Evolutionary conservation across 2,329 filamentous ascomycete species (phyloP).

Genomic region (Colletotrichum destructivum): DNA sequence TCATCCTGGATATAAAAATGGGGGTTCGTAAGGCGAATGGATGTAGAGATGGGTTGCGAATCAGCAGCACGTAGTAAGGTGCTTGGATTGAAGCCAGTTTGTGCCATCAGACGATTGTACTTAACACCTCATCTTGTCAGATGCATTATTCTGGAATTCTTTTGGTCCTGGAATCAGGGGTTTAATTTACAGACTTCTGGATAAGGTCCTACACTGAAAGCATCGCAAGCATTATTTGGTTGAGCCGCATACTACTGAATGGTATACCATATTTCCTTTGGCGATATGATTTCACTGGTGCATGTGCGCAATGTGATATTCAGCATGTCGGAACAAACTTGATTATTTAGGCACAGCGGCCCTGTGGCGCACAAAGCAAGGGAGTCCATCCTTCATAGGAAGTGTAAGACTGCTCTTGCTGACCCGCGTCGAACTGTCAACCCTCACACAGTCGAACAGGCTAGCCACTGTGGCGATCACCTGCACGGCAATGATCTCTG

Average conservation of each 20-base stretch:
- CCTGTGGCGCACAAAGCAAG: constrained; percentile 55
- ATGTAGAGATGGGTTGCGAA: too few relatives aligned
- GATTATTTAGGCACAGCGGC: not conserved
- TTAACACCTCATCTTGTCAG: too few relatives aligned
- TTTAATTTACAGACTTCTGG: too few relatives aligned
- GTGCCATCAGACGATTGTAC: not conserved
- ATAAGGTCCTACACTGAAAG: too few relatives aligned
- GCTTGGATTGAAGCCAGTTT: constrained; percentile 3
- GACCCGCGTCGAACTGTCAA: constrained; percentile 62
- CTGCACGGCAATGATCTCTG: constrained; percentile 71
- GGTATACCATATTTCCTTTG: too few relatives aligned
- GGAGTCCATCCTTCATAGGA: constrained; percentile 75
- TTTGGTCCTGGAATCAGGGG: too few relatives aligned
- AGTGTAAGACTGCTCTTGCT: constrained; percentile 75
- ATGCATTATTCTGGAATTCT: too few relatives aligned
- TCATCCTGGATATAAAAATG: too few relatives aligned
- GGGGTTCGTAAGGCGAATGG: too few relatives aligned
- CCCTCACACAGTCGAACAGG: constrained; percentile 65
- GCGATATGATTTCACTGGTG: not conserved
- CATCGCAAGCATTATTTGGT: too few relatives aligned
- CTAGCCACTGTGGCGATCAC: constrained; percentile 65
- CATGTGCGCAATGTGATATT: not conserved
- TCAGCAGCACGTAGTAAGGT: too few relatives aligned
- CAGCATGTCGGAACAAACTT: not conserved
- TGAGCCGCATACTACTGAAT: not conserved